Conservation (phyloP, 2,329 filamentous ascomycete species). For the Beauveria bassiana region DNA sequence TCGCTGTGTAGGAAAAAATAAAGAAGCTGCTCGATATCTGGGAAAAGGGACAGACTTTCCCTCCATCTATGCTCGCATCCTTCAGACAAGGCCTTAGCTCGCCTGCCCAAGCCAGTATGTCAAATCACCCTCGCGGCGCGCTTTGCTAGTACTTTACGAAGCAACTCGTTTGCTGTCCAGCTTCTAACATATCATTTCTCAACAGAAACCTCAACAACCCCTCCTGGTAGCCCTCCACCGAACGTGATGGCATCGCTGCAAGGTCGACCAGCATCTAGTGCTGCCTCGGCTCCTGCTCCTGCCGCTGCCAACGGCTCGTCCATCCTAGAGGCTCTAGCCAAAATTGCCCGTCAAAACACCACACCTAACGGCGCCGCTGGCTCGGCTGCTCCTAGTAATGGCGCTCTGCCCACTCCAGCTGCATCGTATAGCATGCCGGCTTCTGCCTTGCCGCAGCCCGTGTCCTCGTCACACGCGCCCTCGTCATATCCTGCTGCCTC, state of each 20-base stretch:
- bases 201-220: slow-evolving; percentile 64
- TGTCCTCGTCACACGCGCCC: slow-evolving; percentile 24
- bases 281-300: slow-evolving; percentile 22
- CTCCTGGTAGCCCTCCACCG: slow-evolving; percentile 53
- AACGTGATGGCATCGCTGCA: slow-evolving; percentile 33
- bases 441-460: slow-evolving; percentile 24
- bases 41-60: slow-evolving; percentile 93
- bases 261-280: slow-evolving; percentile 10
- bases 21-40: slow-evolving; percentile 91
- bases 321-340: slow-evolving; percentile 72
- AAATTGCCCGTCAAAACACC: slow-evolving; percentile 66
- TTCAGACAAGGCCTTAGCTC: slow-evolving; percentile 76
- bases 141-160: not conserved
- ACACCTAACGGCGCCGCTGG: slow-evolving; percentile 27
- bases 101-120: slow-evolving; percentile 48
- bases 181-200: slow-evolving; percentile 31
- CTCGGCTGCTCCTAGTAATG: slow-evolving; percentile 35
- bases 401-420: slow-evolving; percentile 31
- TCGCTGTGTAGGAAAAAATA: slow-evolving; percentile 77
- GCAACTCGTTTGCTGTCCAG: not conserved
- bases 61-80: slow-evolving; percentile 64
- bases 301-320: slow-evolving; percentile 42
- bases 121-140: not conserved
- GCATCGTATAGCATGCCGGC: slow-evolving; percentile 33
- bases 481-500: slow-evolving; percentile 35